A percentile compares a stretch with the other conserved stretches of the same genome.
Conservation (phyloP, 2,329 filamentous ascomycete genomes). For the Fusarium odoratissimum region DNA sequence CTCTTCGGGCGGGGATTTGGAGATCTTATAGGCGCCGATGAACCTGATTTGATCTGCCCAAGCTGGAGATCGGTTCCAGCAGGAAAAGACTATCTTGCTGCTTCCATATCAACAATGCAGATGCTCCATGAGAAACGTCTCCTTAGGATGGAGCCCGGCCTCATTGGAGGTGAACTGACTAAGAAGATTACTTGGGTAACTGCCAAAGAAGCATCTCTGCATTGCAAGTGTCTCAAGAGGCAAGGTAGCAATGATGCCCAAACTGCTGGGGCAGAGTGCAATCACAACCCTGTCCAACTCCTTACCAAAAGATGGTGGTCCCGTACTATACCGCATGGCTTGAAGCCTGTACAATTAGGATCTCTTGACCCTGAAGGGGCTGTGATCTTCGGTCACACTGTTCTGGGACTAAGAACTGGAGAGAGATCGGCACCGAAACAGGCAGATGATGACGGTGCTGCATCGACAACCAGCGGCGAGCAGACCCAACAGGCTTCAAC, state of each 20-base stretch:
- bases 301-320: slow-evolving; percentile 19
- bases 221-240: neutral
- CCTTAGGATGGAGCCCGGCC: slow-evolving; percentile 4
- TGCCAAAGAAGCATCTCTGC: neutral
- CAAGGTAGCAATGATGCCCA: neutral
- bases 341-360: neutral
- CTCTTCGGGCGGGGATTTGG: slow-evolving; percentile 8
- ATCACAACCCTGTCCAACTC: slow-evolving; percentile 15
- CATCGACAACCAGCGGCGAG: neutral
- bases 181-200: slow-evolving; percentile 10
- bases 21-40: neutral
- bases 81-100: slow-evolving; percentile 2
- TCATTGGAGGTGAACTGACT: neutral
- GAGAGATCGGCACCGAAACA: neutral
- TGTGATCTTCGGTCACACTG: slow-evolving; percentile 5
- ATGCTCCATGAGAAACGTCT: slow-evolving; percentile 12
- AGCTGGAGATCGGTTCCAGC: neutral
- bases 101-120: slow-evolving; percentile 8
- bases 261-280: neutral
- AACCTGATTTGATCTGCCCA: neutral
- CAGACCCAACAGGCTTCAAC: neutral
- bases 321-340: neutral
- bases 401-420: neutral
- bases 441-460: neutral
- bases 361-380: neutral